Evolutionary conservation across 768 basidiomycete species (phyloP).

Genomic region (Imleria badia): DNA sequence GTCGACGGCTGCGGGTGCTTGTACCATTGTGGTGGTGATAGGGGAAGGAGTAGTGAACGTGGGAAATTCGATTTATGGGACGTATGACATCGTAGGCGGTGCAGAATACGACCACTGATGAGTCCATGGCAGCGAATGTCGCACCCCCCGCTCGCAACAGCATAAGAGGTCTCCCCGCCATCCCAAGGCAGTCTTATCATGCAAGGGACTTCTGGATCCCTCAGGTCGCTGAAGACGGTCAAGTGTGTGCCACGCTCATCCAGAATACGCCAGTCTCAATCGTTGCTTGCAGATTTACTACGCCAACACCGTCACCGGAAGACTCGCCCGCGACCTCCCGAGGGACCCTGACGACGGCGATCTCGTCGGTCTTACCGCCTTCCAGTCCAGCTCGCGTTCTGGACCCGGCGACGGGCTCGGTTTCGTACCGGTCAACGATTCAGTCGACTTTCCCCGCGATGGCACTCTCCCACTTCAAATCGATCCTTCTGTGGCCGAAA

Average conservation of each 20-base stretch:
- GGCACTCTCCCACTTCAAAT: background rate
- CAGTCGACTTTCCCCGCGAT: background rate
- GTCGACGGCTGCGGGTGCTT: slow-evolving; percentile 23
- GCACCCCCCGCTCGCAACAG: too few relatives aligned
- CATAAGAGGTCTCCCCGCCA: slow-evolving; percentile 30
- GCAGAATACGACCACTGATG: slow-evolving; percentile 6
- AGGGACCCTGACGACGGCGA: slow-evolving; percentile 58
- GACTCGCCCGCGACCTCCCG: slow-evolving; percentile 79
- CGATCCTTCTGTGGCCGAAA: background rate
- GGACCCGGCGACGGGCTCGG: slow-evolving; percentile 50
- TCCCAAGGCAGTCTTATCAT: slow-evolving; percentile 13
- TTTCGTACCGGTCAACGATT: slow-evolving; percentile 30
- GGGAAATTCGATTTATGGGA: slow-evolving; percentile 1
- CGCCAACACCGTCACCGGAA: slow-evolving; percentile 82
- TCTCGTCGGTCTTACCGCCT: slow-evolving; percentile 48
- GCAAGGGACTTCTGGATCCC: slow-evolving; percentile 90
- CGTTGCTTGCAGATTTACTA: slow-evolving; percentile 74
- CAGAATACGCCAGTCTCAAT: background rate
- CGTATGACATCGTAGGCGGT: slow-evolving; percentile 18
- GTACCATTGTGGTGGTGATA: slow-evolving; percentile 15
- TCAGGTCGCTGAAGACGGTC: slow-evolving; percentile 73
- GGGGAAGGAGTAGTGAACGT: background rate
- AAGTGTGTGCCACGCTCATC: slow-evolving; percentile 46
- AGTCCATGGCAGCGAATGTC: too few relatives aligned
- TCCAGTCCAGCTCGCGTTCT: slow-evolving; percentile 51